Conservation (phyloP, 129 eudicot species). For the Flaveria brownii region DNA sequence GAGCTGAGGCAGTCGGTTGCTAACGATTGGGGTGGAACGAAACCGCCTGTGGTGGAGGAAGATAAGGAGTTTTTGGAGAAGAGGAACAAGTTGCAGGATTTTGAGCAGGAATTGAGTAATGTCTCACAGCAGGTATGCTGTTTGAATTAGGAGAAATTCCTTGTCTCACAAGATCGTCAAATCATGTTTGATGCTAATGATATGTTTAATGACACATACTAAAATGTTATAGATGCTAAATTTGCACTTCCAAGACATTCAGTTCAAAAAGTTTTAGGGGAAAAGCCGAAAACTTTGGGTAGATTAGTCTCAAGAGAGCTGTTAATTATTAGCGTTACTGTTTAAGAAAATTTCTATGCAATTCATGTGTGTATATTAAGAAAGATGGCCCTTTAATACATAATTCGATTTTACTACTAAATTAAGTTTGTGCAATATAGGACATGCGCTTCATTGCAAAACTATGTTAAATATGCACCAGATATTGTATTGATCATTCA, state of each 20-base stretch:
- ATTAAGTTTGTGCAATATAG: not conserved
- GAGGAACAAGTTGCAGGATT: constrained; percentile 63
- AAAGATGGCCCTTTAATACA: not conserved
- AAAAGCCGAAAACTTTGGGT: not conserved
- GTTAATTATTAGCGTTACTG: not conserved
- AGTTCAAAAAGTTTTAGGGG: not conserved
- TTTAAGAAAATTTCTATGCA: no score
- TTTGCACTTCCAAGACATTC: not conserved
- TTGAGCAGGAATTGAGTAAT: constrained; percentile 67
- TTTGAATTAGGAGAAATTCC: not conserved
- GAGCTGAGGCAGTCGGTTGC: constrained; percentile 89
- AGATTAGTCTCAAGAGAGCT: not conserved
- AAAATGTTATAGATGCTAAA: not conserved
- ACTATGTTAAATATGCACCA: not conserved
- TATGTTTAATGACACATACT: not conserved
- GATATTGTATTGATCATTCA: not conserved
- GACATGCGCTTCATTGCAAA: not conserved
- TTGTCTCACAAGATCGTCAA: not conserved
- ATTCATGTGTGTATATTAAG: not conserved
- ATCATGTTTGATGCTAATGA: not conserved
- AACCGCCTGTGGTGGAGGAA: constrained; percentile 73
- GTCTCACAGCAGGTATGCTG: constrained; percentile 68
- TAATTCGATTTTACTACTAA: not conserved
- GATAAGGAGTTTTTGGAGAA: constrained; percentile 80
- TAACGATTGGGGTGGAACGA: constrained; percentile 73